Conservation (phyloP, 2,329 filamentous ascomycete species). For the Colletotrichum sp. region DNA sequence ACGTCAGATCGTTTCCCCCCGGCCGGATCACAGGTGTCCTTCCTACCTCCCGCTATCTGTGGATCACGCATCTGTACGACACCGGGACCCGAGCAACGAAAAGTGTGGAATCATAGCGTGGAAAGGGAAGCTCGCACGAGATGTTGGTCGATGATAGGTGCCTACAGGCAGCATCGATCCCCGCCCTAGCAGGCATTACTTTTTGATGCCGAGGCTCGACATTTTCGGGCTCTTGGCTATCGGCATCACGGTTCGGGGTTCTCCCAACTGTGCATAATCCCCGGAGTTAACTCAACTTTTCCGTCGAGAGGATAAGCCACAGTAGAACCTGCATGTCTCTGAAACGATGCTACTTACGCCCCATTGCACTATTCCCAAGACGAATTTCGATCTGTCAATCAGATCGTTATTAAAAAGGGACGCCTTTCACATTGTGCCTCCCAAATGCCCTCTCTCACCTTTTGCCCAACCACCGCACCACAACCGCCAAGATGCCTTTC, state of each 20-base stretch:
- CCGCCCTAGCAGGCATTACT: neutral
- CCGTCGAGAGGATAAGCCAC: neutral
- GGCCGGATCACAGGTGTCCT: neutral
- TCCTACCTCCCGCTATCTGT: neutral
- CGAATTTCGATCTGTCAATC: neutral
- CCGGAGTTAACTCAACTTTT: neutral
- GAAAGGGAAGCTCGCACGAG: neutral
- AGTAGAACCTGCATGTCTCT: neutral
- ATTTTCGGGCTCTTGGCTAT: neutral
- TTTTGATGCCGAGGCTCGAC: neutral
- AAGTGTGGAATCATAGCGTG: neutral
- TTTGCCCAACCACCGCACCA: neutral
- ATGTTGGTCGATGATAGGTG: neutral
- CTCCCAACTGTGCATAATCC: neutral
- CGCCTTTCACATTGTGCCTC: neutral
- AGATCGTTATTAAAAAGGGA: neutral
- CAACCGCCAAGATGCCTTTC: neutral
- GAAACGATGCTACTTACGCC: neutral
- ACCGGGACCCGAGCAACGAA: neutral
- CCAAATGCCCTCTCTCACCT: neutral
- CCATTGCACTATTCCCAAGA: neutral
- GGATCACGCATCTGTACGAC: neutral
- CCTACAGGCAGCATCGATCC: neutral
- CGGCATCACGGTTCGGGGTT: neutral
- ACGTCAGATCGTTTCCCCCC: neutral